Evolutionary conservation across 148 eudicot species (phyloP).

Genomic region (Fagopyrum esculentum): DNA sequence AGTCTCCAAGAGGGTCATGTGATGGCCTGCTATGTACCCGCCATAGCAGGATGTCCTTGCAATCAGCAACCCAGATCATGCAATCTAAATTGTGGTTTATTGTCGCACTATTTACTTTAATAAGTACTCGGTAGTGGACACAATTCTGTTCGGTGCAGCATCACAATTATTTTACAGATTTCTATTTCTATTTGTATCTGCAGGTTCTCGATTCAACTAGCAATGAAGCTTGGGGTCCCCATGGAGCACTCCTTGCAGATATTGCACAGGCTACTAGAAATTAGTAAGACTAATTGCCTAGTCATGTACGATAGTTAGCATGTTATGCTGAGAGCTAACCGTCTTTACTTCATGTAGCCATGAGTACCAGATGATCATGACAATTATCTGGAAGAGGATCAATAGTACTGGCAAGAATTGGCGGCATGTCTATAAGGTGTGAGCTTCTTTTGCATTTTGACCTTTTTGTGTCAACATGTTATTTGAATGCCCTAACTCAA

Average conservation of each 20-base stretch:
- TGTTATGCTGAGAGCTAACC: neutral
- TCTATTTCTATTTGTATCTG: neutral
- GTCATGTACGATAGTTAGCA: neutral
- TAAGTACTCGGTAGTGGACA: neutral
- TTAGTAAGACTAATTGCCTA: slow-evolving; percentile 44
- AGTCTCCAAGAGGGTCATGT: neutral
- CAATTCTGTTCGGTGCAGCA: neutral
- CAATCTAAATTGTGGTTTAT: neutral
- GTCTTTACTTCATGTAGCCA: slow-evolving; percentile 44
- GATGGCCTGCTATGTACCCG: neutral
- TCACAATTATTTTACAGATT: neutral
- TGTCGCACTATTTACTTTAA: neutral
- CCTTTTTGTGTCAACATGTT: neutral
- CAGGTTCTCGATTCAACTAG: slow-evolving; percentile 99
- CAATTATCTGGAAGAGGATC: slow-evolving; percentile 82
- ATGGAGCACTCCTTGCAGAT: slow-evolving; percentile 86
- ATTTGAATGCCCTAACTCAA: neutral
- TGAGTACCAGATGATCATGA: slow-evolving; percentile 91
- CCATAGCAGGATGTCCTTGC: neutral
- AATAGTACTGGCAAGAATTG: slow-evolving; percentile 94
- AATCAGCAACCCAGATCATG: neutral
- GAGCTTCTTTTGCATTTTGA: neutral
- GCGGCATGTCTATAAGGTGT: slow-evolving; percentile 71
- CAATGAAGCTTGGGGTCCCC: slow-evolving; percentile 99
- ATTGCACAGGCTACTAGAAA: slow-evolving; percentile 84